These are phyloP conservation scores for Vanrija sp. DNA, from an alignment of 1,284 basidiomycete species.

Conservation along the genomic window DNA sequence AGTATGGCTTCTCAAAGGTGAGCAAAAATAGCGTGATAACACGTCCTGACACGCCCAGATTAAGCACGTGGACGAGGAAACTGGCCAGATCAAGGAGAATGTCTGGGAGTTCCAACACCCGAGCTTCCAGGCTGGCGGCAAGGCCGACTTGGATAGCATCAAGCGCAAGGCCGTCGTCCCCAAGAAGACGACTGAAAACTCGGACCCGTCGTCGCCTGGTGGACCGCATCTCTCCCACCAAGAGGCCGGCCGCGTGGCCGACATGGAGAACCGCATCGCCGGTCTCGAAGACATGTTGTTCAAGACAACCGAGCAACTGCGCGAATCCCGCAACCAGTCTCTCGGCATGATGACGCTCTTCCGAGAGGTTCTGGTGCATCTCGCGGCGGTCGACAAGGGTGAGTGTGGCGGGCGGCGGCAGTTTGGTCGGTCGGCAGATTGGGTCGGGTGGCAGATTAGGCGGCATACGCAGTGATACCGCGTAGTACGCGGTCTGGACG, in stretches of 20 bases:
- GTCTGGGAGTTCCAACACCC: conserved; percentile 95
- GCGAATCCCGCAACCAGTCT: conserved; percentile 29
- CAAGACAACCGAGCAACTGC: conserved; percentile 29
- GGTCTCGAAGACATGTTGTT: conserved; percentile 33
- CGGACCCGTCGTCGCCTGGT: conserved; percentile 52
- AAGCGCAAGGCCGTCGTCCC: conserved; percentile 76
- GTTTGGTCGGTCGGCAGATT: too few species aligned
- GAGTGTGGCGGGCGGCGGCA: conserved; percentile 4
- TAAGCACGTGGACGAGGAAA: conserved; percentile 43
- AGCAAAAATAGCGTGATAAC: conserved; percentile 1
- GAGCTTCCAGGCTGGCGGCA: conserved; percentile 82
- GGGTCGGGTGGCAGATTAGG: too few species aligned
- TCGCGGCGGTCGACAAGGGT: conserved; percentile 35
- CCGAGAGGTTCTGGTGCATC: conserved; percentile 36
- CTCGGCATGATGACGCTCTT: conserved; percentile 27
- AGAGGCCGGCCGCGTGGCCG: conserved; percentile 29
- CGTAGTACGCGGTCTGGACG: too few species aligned
- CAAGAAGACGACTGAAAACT: conserved; percentile 26
- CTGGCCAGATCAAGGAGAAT: conserved; percentile 41
- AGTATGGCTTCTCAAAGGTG: conserved; percentile 97
- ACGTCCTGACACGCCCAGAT: conserved; percentile 23
- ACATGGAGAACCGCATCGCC: conserved; percentile 37
- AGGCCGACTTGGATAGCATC: conserved; percentile 84
- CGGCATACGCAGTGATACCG: too few species aligned
- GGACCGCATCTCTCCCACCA: conserved; percentile 50